Percentiles rank a stretch among this genome's conserved stretches.
phyloP scores from a whole-genome alignment of 2,329 filamentous ascomycete genomes.

The Fragosphaeria purpurea region DNA sequence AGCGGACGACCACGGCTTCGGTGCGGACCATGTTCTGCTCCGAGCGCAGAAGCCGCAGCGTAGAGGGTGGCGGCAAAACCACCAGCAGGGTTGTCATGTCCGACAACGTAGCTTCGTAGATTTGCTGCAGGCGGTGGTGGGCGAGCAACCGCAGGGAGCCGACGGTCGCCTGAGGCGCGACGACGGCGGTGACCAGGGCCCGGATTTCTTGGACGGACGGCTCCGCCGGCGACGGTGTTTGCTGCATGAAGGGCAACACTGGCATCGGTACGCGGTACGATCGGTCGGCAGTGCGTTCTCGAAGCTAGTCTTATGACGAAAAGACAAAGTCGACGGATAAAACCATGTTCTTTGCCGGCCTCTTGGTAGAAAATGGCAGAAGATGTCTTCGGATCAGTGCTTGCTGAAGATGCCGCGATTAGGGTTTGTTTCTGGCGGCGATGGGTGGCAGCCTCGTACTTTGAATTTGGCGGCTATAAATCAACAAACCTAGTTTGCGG shows the following conservation, averaged over 20 bases:
- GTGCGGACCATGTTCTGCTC: conserved; percentile 34
- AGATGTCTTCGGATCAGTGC: too few species aligned
- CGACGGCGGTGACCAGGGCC: conserved; percentile 23
- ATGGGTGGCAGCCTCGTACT: too few species aligned
- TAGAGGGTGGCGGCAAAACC: conserved; percentile 31
- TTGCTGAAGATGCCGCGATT: too few species aligned
- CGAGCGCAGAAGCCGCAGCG: conserved; percentile 34
- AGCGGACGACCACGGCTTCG: conserved; percentile 35
- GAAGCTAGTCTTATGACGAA: too few species aligned
- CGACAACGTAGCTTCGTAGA: conserved; percentile 33
- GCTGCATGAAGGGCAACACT: conserved; percentile 23
- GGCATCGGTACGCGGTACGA: not conserved
- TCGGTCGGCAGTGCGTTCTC: too few species aligned
- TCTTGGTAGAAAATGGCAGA: too few species aligned
- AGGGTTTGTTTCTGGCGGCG: too few species aligned
- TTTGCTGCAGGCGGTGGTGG: conserved; percentile 25
- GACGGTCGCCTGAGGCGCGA: conserved; percentile 22
- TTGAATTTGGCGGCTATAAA: too few species aligned
- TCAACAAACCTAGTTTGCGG: too few species aligned
- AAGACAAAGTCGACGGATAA: too few species aligned
- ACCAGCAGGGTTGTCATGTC: conserved; percentile 31
- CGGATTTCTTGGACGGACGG: conserved; percentile 21
- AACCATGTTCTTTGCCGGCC: too few species aligned
- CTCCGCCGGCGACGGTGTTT: conserved; percentile 15
- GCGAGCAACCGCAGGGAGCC: conserved; percentile 24